These are phyloP conservation scores for Blastomyces silverae DNA, from an alignment of 2,329 filamentous ascomycete genomes.

Conservation along the genomic window DNA sequence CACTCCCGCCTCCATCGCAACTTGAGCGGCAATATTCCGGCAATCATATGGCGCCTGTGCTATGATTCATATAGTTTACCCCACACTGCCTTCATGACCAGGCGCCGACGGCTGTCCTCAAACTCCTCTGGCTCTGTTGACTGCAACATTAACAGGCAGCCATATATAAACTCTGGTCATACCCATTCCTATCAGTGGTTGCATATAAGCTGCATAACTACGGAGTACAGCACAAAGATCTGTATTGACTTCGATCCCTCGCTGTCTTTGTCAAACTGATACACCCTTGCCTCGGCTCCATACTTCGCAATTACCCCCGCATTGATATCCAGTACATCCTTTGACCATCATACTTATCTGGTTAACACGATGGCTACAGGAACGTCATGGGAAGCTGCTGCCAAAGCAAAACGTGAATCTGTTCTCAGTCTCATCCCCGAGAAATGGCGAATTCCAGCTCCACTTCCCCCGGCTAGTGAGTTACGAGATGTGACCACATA, in stretches of 20 bases:
- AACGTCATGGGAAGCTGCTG: conserved; percentile 45
- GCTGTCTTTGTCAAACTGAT: neutral
- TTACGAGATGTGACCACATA: conserved; percentile 54
- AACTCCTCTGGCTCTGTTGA: neutral
- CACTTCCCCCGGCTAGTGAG: conserved; percentile 45
- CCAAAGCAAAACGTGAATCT: conserved; percentile 49
- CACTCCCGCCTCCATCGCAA: neutral
- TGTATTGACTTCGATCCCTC: neutral
- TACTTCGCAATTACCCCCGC: neutral
- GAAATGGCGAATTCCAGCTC: conserved; percentile 48
- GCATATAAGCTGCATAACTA: neutral
- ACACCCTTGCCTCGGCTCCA: neutral
- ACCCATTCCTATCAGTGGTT: neutral
- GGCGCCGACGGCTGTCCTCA: no score
- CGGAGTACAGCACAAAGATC: neutral
- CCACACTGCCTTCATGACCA: neutral
- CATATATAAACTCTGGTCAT: neutral
- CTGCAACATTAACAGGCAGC: neutral
- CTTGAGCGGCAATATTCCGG: neutral
- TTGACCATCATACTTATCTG: neutral
- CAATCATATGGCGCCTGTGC: neutral
- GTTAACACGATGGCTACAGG: conserved; percentile 20
- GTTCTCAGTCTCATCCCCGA: conserved; percentile 51
- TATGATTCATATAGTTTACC: neutral
- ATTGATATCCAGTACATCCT: neutral